Conservation (phyloP, 495 filamentous ascomycete genomes). For the Pseudevernia furfuracea region DNA sequence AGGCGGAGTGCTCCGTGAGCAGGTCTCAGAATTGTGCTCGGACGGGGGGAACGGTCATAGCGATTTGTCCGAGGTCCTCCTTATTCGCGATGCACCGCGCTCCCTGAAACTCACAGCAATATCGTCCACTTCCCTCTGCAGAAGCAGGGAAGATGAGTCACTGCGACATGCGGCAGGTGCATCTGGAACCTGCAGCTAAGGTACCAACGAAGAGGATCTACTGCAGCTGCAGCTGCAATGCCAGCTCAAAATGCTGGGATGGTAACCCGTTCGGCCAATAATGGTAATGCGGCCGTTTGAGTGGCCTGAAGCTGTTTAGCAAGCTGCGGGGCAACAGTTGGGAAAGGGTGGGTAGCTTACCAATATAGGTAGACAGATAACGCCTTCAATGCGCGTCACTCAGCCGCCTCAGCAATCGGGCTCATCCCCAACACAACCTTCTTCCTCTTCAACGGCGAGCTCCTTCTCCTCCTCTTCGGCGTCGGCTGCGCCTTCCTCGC, state of each 20-base stretch:
- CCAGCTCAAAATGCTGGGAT: constrained; percentile 2
- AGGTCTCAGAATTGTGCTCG: background rate
- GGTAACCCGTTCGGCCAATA: background rate
- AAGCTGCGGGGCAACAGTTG: background rate
- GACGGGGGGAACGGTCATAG: background rate
- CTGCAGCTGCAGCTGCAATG: background rate
- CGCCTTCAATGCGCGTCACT: constrained; percentile 13
- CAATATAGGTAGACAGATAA: background rate
- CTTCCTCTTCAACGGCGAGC: constrained; percentile 19
- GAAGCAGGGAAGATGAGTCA: constrained; percentile 1
- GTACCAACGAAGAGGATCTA: background rate
- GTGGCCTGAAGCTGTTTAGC: background rate
- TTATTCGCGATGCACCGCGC: background rate
- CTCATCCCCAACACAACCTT: constrained; percentile 20
- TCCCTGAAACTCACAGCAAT: background rate
- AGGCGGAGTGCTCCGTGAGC: background rate
- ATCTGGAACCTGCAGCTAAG: background rate
- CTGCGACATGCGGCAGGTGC: constrained; percentile 1
- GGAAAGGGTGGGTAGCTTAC: background rate
- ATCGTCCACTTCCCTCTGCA: background rate
- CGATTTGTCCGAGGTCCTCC: background rate
- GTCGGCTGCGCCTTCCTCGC: constrained; percentile 4
- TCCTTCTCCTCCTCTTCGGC: constrained; percentile 22
- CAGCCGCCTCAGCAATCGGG: constrained; percentile 23
- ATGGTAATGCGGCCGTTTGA: background rate